These are phyloP conservation scores for Barnettozyma botsteinii DNA, from an alignment of 805 yeast genomes.

Conservation along the genomic window DNA sequence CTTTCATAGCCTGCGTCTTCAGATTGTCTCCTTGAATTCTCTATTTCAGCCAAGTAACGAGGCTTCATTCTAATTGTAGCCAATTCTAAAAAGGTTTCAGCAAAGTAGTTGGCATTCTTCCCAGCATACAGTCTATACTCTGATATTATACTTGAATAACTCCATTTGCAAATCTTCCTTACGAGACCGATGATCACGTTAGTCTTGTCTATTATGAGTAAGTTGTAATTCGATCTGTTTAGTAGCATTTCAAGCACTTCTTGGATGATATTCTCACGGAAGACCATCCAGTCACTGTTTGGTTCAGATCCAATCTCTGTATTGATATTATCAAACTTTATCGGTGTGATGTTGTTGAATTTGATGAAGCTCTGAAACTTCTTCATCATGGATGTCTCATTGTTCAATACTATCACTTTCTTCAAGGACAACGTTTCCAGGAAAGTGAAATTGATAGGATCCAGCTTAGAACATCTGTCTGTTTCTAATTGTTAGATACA, in stretches of 20 bases:
- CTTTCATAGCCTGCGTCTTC: conserved; percentile 25
- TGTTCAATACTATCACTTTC: conserved; percentile 70
- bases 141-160: conserved; percentile 71
- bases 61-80: conserved; percentile 45
- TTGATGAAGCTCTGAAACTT: conserved; percentile 61
- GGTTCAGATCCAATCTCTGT: conserved; percentile 20
- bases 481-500: neutral
- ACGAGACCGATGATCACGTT: conserved; percentile 76
- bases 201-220: conserved; percentile 73
- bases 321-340: conserved; percentile 29
- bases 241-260: conserved; percentile 62
- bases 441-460: conserved; percentile 72
- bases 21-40: conserved; percentile 10
- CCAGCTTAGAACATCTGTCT: conserved; percentile 74
- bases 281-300: conserved; percentile 56
- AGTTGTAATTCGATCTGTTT: conserved; percentile 56
- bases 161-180: conserved; percentile 85
- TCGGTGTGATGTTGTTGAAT: conserved; percentile 46
- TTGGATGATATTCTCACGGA: conserved; percentile 58
- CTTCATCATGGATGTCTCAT: conserved; percentile 72
- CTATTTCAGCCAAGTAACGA: neutral
- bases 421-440: conserved; percentile 64
- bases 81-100: conserved; percentile 78
- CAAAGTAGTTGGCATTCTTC: conserved; percentile 65
- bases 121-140: conserved; percentile 80